Percentiles rank a stretch among this genome's conserved stretches.
Conservation (phyloP, 495 filamentous ascomycete genomes). For the Neurospora terricola region DNA sequence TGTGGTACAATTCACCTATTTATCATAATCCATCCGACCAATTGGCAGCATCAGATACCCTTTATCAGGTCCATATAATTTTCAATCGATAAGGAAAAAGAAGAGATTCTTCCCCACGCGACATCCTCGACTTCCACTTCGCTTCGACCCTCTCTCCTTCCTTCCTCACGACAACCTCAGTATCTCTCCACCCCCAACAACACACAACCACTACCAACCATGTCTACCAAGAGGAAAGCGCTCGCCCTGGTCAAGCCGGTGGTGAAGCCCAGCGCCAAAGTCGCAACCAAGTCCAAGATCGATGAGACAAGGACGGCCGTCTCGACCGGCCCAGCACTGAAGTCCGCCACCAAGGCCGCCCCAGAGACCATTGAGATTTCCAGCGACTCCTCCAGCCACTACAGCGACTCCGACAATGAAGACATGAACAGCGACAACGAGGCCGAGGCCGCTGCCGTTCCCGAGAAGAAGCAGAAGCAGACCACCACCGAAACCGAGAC, state of each 20-base stretch:
- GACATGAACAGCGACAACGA: slow-evolving; percentile 15
- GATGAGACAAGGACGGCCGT: slow-evolving; percentile 70
- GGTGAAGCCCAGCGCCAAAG: slow-evolving; percentile 48
- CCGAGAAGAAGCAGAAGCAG: background rate
- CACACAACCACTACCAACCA: slow-evolving; percentile 10
- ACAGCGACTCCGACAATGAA: slow-evolving; percentile 30
- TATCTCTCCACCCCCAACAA: background rate
- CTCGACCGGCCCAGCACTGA: slow-evolving; percentile 18
- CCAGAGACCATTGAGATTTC: slow-evolving; percentile 42
- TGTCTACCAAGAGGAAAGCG: slow-evolving; percentile 45
- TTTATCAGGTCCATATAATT: background rate
- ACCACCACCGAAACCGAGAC: background rate
- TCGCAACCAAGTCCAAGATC: slow-evolving; percentile 51
- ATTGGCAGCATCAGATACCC: background rate
- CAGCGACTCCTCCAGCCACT: slow-evolving; percentile 40
- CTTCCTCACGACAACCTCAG: background rate
- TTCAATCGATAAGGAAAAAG: background rate
- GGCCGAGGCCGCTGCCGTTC: slow-evolving; percentile 8
- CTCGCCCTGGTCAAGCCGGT: slow-evolving; percentile 37
- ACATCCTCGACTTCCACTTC: background rate
- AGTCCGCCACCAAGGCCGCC: slow-evolving; percentile 15
- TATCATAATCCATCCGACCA: background rate
- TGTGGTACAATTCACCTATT: background rate
- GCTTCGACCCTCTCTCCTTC: background rate
- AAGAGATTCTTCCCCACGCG: background rate